These are phyloP conservation scores for Russula olivacea DNA, from an alignment of 768 basidiomycete genomes.

Conservation along the genomic window DNA sequence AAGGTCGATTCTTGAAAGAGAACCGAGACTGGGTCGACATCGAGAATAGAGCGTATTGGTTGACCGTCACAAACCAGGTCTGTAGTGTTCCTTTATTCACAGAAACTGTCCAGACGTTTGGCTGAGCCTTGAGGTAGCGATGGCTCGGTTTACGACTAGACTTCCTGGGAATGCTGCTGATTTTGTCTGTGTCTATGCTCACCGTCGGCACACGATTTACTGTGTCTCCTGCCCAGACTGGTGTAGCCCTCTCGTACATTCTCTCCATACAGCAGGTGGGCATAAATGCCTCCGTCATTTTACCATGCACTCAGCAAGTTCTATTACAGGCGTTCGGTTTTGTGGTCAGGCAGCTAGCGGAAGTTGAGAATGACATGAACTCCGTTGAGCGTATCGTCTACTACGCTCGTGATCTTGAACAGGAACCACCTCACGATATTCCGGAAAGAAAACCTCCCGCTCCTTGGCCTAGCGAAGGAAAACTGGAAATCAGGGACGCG, in stretches of 20 bases:
- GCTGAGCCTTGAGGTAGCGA: slow-evolving; percentile 61
- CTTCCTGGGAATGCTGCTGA: slow-evolving; percentile 67
- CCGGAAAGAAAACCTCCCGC: slow-evolving; percentile 52
- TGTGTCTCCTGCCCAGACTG: slow-evolving; percentile 75
- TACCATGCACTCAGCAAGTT: not conserved
- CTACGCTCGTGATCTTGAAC: slow-evolving; percentile 74
- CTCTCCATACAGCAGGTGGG: slow-evolving; percentile 68
- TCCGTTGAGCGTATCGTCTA: slow-evolving; percentile 78
- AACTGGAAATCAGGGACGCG: slow-evolving; percentile 68
- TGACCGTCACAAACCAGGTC: slow-evolving; percentile 81
- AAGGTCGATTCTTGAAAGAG: slow-evolving; percentile 64
- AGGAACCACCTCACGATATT: slow-evolving; percentile 69
- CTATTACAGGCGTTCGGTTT: slow-evolving; percentile 54
- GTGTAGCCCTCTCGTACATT: slow-evolving; percentile 73
- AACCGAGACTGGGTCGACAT: slow-evolving; percentile 73
- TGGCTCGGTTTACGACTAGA: slow-evolving; percentile 93
- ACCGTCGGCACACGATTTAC: slow-evolving; percentile 66
- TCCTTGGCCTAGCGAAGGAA: slow-evolving; percentile 71
- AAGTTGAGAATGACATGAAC: slow-evolving; percentile 94
- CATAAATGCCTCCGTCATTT: slow-evolving; percentile 18
- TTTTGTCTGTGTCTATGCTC: slow-evolving; percentile 75
- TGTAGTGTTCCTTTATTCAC: not conserved
- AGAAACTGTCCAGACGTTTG: slow-evolving; percentile 47
- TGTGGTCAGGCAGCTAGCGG: slow-evolving; percentile 71
- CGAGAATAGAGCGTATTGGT: slow-evolving; percentile 88